Conservation (phyloP, 2,329 filamentous ascomycete genomes). For the Lasiodiplodia sp. region DNA sequence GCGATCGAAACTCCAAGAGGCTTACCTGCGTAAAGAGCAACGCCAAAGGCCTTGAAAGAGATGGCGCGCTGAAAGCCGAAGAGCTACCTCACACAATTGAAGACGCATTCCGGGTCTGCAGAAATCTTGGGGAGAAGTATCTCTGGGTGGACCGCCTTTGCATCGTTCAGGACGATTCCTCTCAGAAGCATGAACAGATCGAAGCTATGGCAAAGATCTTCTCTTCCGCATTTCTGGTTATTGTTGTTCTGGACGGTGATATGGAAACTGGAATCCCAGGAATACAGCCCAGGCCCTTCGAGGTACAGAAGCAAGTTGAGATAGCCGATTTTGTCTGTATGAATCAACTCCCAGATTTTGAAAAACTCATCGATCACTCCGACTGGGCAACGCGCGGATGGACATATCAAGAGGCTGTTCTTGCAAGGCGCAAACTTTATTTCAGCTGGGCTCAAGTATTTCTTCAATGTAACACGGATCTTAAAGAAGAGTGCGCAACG, state of each 20-base stretch:
- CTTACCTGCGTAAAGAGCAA: background rate
- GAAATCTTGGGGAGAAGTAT: background rate
- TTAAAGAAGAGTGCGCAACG: no score
- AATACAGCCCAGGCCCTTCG: background rate
- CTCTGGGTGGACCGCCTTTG: conserved; percentile 29
- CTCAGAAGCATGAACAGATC: conserved; percentile 6
- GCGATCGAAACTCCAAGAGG: background rate
- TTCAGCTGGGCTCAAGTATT: background rate
- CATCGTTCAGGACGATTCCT: conserved; percentile 22
- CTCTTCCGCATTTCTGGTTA: background rate
- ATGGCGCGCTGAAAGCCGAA: background rate
- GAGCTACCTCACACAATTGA: conserved; percentile 1
- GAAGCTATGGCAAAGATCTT: conserved; percentile 6
- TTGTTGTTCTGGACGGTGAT: background rate
- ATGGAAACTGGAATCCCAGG: conserved; percentile 9
- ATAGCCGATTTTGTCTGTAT: background rate
- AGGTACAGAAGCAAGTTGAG: background rate
- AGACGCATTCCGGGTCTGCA: conserved; percentile 17
- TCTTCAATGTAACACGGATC: background rate
- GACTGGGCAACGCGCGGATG: conserved; percentile 13
- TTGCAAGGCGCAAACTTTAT: conserved; percentile 3
- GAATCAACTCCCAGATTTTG: background rate
- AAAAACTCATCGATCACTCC: background rate
- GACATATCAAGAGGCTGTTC: conserved; percentile 25
- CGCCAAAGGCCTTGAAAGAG: background rate